Percentiles rank a stretch among this genome's conserved stretches.
Conservation (phyloP, 805 yeast species). For the Pichia phayaonensis region DNA sequence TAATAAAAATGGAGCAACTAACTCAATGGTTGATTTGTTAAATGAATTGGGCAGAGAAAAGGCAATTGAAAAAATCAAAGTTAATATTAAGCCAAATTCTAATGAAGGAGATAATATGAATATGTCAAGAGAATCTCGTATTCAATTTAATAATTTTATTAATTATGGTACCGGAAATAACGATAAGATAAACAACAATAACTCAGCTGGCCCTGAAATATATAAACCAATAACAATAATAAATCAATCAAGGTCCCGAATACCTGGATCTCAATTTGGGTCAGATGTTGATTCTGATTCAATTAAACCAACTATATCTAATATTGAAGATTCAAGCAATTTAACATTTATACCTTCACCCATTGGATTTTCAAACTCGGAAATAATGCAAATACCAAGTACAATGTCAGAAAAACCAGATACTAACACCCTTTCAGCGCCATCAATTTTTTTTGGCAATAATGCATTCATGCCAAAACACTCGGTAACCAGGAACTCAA, state of each 20-base stretch:
- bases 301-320: background rate
- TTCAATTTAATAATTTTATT: slow-evolving; percentile 24
- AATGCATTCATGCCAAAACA: background rate
- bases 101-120: slow-evolving; percentile 23
- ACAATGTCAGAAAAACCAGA: background rate
- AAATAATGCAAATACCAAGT: slow-evolving; percentile 4
- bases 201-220: background rate
- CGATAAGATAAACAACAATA: background rate
- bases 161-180: background rate
- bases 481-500: background rate
- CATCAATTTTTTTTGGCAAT: background rate
- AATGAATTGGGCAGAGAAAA: slow-evolving; percentile 48
- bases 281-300: background rate
- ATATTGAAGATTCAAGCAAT: background rate
- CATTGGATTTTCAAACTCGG: slow-evolving; percentile 21
- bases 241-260: background rate
- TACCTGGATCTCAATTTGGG: background rate
- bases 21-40: slow-evolving; percentile 44
- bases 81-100: slow-evolving; percentile 15
- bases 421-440: background rate
- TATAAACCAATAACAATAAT: background rate
- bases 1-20: slow-evolving; percentile 43
- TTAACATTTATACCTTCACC: slow-evolving; percentile 25
- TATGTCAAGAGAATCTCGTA: slow-evolving; percentile 22
- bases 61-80: slow-evolving; percentile 30